These are phyloP conservation scores for Vanrija pseudolonga DNA, from an alignment of 1,284 basidiomycete species.

Conservation along the genomic window DNA sequence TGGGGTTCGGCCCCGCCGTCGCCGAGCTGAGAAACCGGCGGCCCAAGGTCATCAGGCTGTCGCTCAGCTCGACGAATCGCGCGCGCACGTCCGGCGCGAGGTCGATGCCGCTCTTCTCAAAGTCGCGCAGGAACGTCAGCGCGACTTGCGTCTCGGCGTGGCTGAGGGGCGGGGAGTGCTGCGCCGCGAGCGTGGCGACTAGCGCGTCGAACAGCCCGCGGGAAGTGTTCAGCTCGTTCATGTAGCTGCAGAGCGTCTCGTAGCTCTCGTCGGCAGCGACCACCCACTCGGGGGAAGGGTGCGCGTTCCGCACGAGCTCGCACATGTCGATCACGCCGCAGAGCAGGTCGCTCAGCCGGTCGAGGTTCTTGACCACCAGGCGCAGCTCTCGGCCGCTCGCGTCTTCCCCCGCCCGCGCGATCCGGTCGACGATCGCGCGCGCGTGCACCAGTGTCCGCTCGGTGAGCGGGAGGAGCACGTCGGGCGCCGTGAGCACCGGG, in stretches of 20 bases:
- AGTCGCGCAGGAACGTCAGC: conserved; percentile 90
- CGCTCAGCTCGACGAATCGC: conserved; percentile 85
- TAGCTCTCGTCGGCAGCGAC: conserved; percentile 81
- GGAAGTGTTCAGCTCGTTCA: conserved; percentile 96
- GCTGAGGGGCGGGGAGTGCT: conserved; percentile 35
- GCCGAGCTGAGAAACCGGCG: conserved; percentile 74
- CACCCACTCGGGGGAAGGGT: conserved; percentile 81
- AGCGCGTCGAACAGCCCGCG: conserved; percentile 75
- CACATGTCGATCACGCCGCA: conserved; percentile 96
- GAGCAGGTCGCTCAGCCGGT: conserved; percentile 88
- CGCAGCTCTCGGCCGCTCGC: conserved; percentile 59
- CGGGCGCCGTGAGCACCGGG: conserved; percentile 34
- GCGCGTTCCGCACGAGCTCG: conserved; percentile 87
- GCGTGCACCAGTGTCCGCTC: conserved; percentile 41
- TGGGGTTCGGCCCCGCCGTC: conserved; percentile 26
- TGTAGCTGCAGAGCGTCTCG: conserved; percentile 88
- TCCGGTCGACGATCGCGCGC: conserved; percentile 48
- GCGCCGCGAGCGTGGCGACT: conserved; percentile 43
- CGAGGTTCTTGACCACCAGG: conserved; percentile 86
- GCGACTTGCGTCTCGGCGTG: conserved; percentile 64
- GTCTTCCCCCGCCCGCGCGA: conserved; percentile 42
- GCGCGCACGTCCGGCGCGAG: conserved; percentile 71
- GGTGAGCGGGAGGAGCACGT: conserved; percentile 36
- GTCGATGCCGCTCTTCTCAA: conserved; percentile 94
- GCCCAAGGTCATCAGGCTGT: conserved; percentile 83